phyloP scores from a whole-genome alignment of 345 rosid species.

The Lepidium africanum region DNA sequence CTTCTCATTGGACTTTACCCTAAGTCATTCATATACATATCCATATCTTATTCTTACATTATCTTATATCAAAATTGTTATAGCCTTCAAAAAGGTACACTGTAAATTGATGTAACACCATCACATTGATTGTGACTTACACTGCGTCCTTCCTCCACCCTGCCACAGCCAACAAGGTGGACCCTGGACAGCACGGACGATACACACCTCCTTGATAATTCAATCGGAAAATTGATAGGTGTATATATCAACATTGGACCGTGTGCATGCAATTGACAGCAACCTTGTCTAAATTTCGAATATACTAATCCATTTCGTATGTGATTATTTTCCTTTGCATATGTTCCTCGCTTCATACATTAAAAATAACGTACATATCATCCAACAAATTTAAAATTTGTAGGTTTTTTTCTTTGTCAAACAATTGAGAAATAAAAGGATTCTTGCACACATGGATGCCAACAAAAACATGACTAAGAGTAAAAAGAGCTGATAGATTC shows the following conservation, averaged over 20 bases:
- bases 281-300: too few species aligned
- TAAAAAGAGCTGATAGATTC: neutral
- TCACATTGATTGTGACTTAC: neutral
- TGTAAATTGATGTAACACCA: neutral
- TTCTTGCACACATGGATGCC: neutral
- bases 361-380: neutral
- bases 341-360: neutral
- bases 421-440: neutral
- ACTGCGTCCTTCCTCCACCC: neutral
- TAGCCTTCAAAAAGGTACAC: neutral
- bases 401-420: neutral
- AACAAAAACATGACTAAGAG: neutral
- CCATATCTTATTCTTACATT: neutral
- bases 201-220: neutral
- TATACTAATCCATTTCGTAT: neutral
- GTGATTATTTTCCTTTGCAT: neutral
- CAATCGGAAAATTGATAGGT: neutral
- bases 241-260: neutral
- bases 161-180: constrained; percentile 11
- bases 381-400: neutral
- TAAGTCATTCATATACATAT: neutral
- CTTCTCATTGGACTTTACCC: constrained; percentile 12
- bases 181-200: constrained; percentile 16
- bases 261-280: constrained; percentile 19
- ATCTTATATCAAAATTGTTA: neutral